Evolutionary conservation across 1,139 yeast genomes (phyloP), one percentile per base, ranked within the genome.

Genomic region (Geotrichum europaeum): DNA sequence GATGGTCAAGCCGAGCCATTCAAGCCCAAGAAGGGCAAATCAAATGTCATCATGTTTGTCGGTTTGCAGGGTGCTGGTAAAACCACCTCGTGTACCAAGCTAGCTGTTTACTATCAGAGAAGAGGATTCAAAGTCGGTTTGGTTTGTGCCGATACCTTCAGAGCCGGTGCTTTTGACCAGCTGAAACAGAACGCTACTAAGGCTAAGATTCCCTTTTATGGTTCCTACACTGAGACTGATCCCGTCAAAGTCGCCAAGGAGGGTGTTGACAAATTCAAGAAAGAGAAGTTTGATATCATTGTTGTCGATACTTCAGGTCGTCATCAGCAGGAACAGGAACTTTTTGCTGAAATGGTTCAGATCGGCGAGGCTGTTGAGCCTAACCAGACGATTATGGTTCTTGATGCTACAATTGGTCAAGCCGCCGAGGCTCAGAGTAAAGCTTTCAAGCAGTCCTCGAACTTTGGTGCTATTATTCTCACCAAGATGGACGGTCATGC

Each of bases 111-210:
- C 74, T 95, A 94, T 73, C 94, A 92, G 71, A 84, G 94, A 73
- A 81, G 98, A 72, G 97, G 97, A 1, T 90, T 86, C 76, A 91
- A 90, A 72, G 96, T 91, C 53, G 99, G 99, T 58, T 79, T 94
- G 70, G 98, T 94, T 34, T 95, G 99, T 83, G 99, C 99, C 2
- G 99, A 94, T 79, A 94, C 99, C 50, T 94, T 94, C 79, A 85
- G 99, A 81, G 99, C 99, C 45, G 99, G 99, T 81, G 99, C 99
- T 1, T 94, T 94, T 78, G 99, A 94, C 76, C 99, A 94, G 79
- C 82, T 94, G 75, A 94, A 94, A 73, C 99, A 94, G 76, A 94
- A 94, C 74, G 98, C 99, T 32, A 90, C 94, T 59, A 90, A 91
- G 77, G 96, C 99, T 0, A 84, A 88, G 67, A 90, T 94, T 61